Percentiles rank a stretch among this genome's conserved stretches.
Evolutionary conservation across 139 green algal species (phyloP).

Genomic region (Bryopsis sp.): DNA sequence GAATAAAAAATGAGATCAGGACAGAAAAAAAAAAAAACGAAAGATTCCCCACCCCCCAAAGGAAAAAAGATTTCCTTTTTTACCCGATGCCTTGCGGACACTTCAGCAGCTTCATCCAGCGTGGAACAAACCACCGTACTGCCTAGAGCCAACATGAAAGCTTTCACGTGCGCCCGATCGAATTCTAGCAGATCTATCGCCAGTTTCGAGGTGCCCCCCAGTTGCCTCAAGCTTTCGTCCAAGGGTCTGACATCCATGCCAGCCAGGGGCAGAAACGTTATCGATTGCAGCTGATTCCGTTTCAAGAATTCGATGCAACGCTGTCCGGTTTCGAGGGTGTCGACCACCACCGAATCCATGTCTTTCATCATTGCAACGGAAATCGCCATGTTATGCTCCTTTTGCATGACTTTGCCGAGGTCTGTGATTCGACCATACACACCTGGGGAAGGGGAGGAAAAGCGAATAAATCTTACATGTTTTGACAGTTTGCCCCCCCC

Average conservation of each 20-base stretch:
- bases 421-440: constrained; percentile 10
- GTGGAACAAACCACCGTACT: constrained; percentile 87
- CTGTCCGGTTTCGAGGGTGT: constrained; percentile 60
- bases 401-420: constrained; percentile 41
- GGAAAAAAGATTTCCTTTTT: no score
- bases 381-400: constrained; percentile 79
- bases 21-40: no score
- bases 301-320: constrained; percentile 62
- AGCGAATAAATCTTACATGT: background rate
- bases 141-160: constrained; percentile 63
- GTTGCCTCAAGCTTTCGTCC: constrained; percentile 66
- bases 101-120: constrained; percentile 61
- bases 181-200: constrained; percentile 75
- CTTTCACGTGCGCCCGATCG: constrained; percentile 47
- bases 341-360: constrained; percentile 85
- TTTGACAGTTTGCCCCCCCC: background rate
- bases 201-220: constrained; percentile 64
- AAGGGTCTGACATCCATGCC: constrained; percentile 36
- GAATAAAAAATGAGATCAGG: no score
- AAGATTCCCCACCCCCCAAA: no score
- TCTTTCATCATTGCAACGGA: constrained; percentile 69
- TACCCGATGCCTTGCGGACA: no score
- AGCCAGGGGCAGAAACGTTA: constrained; percentile 19
- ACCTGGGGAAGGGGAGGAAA: no score
- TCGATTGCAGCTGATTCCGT: constrained; percentile 20